phyloP scores from a whole-genome alignment of 805 yeast genomes.

The Kuraishia ogatae region DNA sequence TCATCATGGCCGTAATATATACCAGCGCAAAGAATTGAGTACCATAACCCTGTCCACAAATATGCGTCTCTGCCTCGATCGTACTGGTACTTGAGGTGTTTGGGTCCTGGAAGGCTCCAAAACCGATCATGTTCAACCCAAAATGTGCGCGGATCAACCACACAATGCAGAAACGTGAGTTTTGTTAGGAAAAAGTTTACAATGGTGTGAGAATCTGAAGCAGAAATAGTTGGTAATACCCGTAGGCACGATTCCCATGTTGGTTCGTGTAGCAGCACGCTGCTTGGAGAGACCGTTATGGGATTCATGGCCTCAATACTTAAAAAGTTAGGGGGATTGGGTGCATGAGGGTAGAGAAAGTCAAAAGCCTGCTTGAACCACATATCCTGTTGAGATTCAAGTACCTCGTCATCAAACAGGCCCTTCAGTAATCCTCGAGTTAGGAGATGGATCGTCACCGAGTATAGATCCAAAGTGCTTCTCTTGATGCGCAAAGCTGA shows the following conservation, averaged over 20 bases:
- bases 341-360: background rate
- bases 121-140: constrained; percentile 49
- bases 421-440: constrained; percentile 1
- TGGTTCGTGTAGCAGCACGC: background rate
- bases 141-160: constrained; percentile 54
- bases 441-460: background rate
- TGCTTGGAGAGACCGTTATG: background rate
- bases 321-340: background rate
- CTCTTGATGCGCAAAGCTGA: background rate
- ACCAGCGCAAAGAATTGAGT: constrained; percentile 21
- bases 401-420: background rate
- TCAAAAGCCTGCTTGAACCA: background rate
- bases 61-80: constrained; percentile 16
- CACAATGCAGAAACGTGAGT: constrained; percentile 25
- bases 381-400: background rate
- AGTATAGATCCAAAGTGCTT: background rate
- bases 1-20: constrained; percentile 17
- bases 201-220: constrained; percentile 12
- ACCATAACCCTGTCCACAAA: constrained; percentile 21
- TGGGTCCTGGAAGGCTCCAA: constrained; percentile 15
- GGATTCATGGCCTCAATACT: background rate
- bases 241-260: constrained; percentile 19
- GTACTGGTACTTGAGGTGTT: constrained; percentile 18
- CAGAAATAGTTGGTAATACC: constrained; percentile 10
- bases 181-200: constrained; percentile 11